These are phyloP conservation scores for Auriscalpium microsporum DNA, from an alignment of 768 basidiomycete species.

Conservation along the genomic window DNA sequence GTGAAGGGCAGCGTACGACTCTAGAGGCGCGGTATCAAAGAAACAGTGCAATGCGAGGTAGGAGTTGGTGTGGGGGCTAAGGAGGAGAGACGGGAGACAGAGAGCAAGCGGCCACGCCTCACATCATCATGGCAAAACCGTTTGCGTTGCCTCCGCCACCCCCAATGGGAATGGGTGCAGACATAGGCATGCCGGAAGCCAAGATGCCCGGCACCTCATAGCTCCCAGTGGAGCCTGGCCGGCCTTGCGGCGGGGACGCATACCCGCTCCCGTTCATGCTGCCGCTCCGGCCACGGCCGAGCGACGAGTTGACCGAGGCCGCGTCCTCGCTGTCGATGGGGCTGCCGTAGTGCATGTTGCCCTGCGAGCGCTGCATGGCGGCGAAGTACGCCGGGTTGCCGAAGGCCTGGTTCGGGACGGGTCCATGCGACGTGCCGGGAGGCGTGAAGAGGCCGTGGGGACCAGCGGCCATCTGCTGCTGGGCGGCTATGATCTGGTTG, in stretches of 20 bases:
- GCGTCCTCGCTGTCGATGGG: constrained; percentile 31
- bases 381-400: constrained; percentile 17
- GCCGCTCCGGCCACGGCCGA: constrained; percentile 25
- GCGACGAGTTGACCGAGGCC: constrained; percentile 27
- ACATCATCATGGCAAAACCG: constrained; percentile 34
- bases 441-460: constrained; percentile 12
- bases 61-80: too few relatives aligned
- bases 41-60: too few relatives aligned
- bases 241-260: constrained; percentile 22
- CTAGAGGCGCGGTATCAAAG: too few relatives aligned
- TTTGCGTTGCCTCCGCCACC: constrained; percentile 27
- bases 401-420: constrained; percentile 8
- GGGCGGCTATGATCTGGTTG: constrained; percentile 10
- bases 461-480: constrained; percentile 1
- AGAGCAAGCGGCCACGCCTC: neutral
- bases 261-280: constrained; percentile 28
- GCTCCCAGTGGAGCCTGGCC: constrained; percentile 16
- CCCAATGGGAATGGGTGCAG: constrained; percentile 28
- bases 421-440: constrained; percentile 5
- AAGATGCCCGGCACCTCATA: constrained; percentile 29
- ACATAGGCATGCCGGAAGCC: constrained; percentile 11
- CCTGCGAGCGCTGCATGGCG: constrained; percentile 25
- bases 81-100: too few relatives aligned
- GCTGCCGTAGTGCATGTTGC: constrained; percentile 20
- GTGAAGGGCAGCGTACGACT: too few relatives aligned